Percentiles rank a stretch among this genome's conserved stretches.
Evolutionary conservation across 768 basidiomycete species (phyloP).

Genomic region (Exsudoporus frostii): DNA sequence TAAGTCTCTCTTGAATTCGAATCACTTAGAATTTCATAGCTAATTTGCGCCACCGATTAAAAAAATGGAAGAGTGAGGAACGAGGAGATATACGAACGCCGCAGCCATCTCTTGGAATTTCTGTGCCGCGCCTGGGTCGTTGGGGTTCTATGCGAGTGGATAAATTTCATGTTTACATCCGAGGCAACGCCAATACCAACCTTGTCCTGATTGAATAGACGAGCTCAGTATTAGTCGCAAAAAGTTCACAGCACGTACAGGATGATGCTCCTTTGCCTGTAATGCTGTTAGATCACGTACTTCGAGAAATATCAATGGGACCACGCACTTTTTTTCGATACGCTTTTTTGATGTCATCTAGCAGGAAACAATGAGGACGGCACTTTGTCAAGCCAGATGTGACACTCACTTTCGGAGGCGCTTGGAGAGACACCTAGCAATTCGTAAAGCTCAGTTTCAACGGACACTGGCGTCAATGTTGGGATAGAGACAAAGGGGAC

Average conservation of each 20-base stretch:
- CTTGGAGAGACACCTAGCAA: slow-evolving; percentile 68
- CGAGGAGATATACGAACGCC: slow-evolving; percentile 53
- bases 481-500: neutral
- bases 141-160: slow-evolving; percentile 61
- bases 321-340: slow-evolving; percentile 82
- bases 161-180: neutral
- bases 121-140: slow-evolving; percentile 77
- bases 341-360: slow-evolving; percentile 90
- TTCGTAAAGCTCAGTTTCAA: slow-evolving; percentile 84
- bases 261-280: slow-evolving; percentile 86
- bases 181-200: slow-evolving; percentile 32
- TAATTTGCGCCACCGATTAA: slow-evolving; percentile 29
- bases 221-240: neutral
- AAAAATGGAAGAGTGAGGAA: neutral
- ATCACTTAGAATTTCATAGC: slow-evolving; percentile 82
- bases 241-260: slow-evolving; percentile 46
- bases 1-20: slow-evolving; percentile 65
- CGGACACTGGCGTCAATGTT: slow-evolving; percentile 48
- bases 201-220: slow-evolving; percentile 54
- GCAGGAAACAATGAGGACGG: slow-evolving; percentile 10
- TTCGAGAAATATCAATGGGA: slow-evolving; percentile 1
- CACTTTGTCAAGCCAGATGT: neutral
- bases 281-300: slow-evolving; percentile 15
- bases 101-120: slow-evolving; percentile 89
- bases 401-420: slow-evolving; percentile 65